These are phyloP conservation scores for Candida sphagnicola DNA, from an alignment of 805 yeast species.

Conservation along the genomic window DNA sequence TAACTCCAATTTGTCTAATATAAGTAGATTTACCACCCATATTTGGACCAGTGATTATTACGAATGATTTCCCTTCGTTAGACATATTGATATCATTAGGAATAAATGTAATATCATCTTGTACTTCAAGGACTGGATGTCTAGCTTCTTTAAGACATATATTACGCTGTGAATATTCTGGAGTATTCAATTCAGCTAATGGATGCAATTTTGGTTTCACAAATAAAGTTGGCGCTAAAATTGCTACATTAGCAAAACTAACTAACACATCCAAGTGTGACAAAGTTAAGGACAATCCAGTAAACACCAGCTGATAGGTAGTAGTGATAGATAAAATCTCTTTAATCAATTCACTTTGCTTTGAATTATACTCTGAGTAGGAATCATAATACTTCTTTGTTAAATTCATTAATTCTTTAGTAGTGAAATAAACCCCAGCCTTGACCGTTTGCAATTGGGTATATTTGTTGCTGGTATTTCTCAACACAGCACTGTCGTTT, in stretches of 20 bases:
- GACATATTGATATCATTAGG: conserved; percentile 79
- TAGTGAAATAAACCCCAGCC: conserved; percentile 92
- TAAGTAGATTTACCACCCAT: conserved; percentile 98
- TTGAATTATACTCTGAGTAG: conserved; percentile 63
- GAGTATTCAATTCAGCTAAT: conserved; percentile 30
- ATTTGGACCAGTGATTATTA: conserved; percentile 91
- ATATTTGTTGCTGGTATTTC: conserved; percentile 54
- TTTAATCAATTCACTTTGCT: conserved; percentile 73
- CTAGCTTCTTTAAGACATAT: conserved; percentile 70
- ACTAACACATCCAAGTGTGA: conserved; percentile 80
- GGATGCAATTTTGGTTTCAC: conserved; percentile 68
- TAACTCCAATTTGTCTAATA: conserved; percentile 84
- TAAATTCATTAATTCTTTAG: conserved; percentile 55
- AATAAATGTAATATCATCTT: conserved; percentile 85
- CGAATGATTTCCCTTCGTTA: conserved; percentile 46
- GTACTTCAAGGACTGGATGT: conserved; percentile 93
- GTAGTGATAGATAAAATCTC: conserved; percentile 80
- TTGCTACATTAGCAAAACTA: conserved; percentile 80
- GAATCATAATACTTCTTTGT: conserved; percentile 56
- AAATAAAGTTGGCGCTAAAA: conserved; percentile 75
- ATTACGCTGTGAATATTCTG: conserved; percentile 34
- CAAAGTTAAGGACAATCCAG: conserved; percentile 57
- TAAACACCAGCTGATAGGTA: conserved; percentile 78
- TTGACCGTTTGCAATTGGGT: conserved; percentile 86
- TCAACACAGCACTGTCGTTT: conserved; percentile 75